phyloP scores from a whole-genome alignment of 441 rosid genomes.

The Pelargonium cotyledonis region DNA sequence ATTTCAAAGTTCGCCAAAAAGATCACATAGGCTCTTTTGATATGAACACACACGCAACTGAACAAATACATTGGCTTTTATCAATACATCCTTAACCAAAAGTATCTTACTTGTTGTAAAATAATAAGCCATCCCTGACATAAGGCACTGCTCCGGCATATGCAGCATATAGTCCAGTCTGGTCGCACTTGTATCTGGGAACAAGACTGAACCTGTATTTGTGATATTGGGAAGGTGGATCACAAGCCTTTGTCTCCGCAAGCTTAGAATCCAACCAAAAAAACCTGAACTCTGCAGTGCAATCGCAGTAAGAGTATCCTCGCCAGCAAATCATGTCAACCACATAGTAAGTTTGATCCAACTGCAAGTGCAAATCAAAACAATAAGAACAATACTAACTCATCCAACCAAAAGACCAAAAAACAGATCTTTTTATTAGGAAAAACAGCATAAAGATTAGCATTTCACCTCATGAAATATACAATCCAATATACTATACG shows the following conservation, averaged over 20 bases:
- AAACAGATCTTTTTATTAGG: slow-evolving; percentile 6
- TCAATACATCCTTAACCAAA: not conserved
- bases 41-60: slow-evolving; percentile 4
- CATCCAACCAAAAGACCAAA: not conserved
- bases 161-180: slow-evolving; percentile 54
- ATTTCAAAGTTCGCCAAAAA: no score
- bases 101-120: slow-evolving; percentile 75
- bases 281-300: slow-evolving; percentile 85
- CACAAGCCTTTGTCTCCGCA: slow-evolving; percentile 78
- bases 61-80: not conserved
- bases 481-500: slow-evolving; percentile 82
- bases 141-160: slow-evolving; percentile 59
- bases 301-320: slow-evolving; percentile 80
- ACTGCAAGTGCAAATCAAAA: slow-evolving; percentile 30
- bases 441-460: not conserved
- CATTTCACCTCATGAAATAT: slow-evolving; percentile 81
- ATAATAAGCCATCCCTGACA: slow-evolving; percentile 76
- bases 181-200: slow-evolving; percentile 64
- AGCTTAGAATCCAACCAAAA: slow-evolving; percentile 89
- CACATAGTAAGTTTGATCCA: slow-evolving; percentile 82
- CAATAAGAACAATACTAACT: slow-evolving; percentile 7
- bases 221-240: slow-evolving; percentile 61
- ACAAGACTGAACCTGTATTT: slow-evolving; percentile 59
- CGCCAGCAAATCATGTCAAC: slow-evolving; percentile 92
- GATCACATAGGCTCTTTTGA: no score